These are phyloP conservation scores for Lactarius sp. DNA, from an alignment of 768 basidiomycete species.

Conservation along the genomic window DNA sequence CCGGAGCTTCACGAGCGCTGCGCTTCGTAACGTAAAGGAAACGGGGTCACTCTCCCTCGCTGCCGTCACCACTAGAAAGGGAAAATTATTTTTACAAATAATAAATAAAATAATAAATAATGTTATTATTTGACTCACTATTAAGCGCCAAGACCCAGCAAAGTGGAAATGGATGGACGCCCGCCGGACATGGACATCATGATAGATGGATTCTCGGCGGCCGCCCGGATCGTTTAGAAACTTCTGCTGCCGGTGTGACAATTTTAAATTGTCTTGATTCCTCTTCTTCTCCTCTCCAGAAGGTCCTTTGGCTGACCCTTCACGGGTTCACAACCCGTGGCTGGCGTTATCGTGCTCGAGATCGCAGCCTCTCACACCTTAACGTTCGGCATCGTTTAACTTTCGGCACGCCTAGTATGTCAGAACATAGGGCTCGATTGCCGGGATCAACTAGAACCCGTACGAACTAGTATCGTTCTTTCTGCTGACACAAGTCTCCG, in stretches of 20 bases:
- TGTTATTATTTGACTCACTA: not conserved
- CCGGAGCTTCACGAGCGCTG: not conserved
- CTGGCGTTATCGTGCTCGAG: constrained; percentile 5
- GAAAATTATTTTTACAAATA: not conserved
- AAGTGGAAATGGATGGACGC: constrained; percentile 2
- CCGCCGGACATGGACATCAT: constrained; percentile 6
- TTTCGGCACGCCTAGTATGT: not conserved
- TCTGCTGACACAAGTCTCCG: constrained; percentile 8
- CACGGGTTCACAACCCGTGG: constrained; percentile 18
- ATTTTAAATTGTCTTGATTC: not conserved
- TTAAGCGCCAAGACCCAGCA: not conserved
- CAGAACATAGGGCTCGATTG: constrained; percentile 1
- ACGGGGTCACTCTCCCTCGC: not conserved
- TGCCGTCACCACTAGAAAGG: constrained; percentile 9
- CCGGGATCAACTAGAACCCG: not conserved
- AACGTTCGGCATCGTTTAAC: not conserved
- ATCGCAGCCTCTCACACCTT: constrained; percentile 4
- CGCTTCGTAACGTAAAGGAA: constrained; percentile 3
- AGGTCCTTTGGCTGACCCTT: not conserved
- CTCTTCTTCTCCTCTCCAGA: not conserved
- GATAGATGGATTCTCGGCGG: constrained; percentile 8
- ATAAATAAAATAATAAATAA: too few species aligned
- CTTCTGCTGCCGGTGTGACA: constrained; percentile 3
- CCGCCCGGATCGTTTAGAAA: constrained; percentile 4
- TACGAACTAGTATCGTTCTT: not conserved